Conservation (phyloP, 768 basidiomycete species). For the Brasilioporus rufonigricans region DNA sequence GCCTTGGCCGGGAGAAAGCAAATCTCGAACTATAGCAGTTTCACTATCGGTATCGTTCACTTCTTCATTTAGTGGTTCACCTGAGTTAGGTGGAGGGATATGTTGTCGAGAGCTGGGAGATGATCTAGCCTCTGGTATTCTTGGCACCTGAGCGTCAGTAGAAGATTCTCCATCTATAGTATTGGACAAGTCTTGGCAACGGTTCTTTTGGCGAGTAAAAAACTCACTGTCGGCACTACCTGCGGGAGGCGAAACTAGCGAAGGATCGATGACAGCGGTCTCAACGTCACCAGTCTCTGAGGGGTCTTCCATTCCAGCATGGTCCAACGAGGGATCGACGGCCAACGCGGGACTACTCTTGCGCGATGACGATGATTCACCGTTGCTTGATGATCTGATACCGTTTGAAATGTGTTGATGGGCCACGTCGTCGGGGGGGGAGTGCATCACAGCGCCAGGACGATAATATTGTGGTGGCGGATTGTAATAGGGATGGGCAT, state of each 20-base stretch:
- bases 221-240: constrained; percentile 19
- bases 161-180: constrained; percentile 32
- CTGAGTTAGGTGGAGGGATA: constrained; percentile 5
- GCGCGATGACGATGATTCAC: constrained; percentile 29
- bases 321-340: constrained; percentile 26
- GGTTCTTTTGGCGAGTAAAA: constrained; percentile 19
- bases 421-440: constrained; percentile 10
- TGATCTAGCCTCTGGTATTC: constrained; percentile 5
- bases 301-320: constrained; percentile 10
- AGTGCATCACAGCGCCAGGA: constrained; percentile 26
- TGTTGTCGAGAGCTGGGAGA: constrained; percentile 5
- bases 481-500: constrained; percentile 36
- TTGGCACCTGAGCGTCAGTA: constrained; percentile 3
- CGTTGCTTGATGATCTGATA: constrained; percentile 21
- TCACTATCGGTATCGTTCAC: constrained; percentile 16
- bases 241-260: constrained; percentile 29
- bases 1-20: constrained; percentile 22
- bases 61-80: constrained; percentile 8
- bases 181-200: constrained; percentile 37
- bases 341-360: constrained; percentile 24
- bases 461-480: constrained; percentile 50
- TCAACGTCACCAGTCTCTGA: constrained; percentile 14
- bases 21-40: constrained; percentile 7
- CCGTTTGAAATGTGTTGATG: constrained; percentile 26
- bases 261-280: constrained; percentile 37